phyloP scores from a whole-genome alignment of 2,329 filamentous ascomycete species.

The Blastomyces silverae region DNA sequence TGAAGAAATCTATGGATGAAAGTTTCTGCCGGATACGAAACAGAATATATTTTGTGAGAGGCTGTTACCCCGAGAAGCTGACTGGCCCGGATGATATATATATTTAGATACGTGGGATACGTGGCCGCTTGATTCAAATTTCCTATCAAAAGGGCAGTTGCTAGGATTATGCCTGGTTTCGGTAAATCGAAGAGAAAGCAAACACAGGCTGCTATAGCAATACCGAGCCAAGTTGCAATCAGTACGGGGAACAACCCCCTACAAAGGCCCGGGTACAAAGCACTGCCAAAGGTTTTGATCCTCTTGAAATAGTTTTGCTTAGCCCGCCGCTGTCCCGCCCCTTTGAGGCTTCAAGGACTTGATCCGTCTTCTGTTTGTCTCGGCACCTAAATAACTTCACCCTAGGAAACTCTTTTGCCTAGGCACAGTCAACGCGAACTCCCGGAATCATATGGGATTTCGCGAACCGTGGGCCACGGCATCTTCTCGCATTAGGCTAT shows the following conservation, averaged over 20 bases:
- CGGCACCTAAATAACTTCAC: not conserved
- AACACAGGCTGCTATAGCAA: not conserved
- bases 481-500: not conserved
- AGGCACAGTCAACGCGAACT: not conserved
- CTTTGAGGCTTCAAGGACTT: not conserved
- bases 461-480: not conserved
- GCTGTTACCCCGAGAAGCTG: not conserved
- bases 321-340: too few species aligned
- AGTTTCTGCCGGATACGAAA: not conserved
- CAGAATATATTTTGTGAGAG: too few species aligned
- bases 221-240: not conserved
- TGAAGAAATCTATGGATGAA: not conserved
- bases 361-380: not conserved
- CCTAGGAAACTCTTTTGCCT: not conserved
- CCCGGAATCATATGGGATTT: slow-evolving; percentile 1
- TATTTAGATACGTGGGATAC: not conserved
- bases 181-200: not conserved
- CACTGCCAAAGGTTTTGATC: not conserved
- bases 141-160: not conserved
- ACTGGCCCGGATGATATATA: not conserved
- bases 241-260: not conserved
- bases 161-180: not conserved
- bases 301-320: not conserved
- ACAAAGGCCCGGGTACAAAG: too few species aligned
- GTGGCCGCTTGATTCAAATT: not conserved